phyloP scores from a whole-genome alignment of 441 rosid genomes.

The Hura crepitans region DNA sequence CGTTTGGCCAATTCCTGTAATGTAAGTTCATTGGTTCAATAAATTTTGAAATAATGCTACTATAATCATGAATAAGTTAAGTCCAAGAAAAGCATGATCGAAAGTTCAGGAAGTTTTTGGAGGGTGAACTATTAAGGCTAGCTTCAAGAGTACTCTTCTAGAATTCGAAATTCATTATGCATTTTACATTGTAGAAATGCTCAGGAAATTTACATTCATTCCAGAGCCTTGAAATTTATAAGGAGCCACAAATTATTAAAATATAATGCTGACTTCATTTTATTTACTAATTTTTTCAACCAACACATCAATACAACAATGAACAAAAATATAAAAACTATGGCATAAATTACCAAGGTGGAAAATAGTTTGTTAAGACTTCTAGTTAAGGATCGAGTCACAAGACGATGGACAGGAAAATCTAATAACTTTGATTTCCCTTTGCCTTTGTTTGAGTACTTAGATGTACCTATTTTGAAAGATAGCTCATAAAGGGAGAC shows the following conservation, averaged over 20 bases:
- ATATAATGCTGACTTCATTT: neutral
- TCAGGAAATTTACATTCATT: neutral
- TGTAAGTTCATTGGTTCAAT: conserved; percentile 24
- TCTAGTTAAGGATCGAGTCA: no score
- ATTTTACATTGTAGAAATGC: neutral
- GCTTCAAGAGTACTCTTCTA: neutral
- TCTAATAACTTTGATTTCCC: no score
- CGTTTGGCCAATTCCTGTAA: conserved; percentile 85
- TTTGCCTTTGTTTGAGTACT: no score
- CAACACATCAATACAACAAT: neutral
- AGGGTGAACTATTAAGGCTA: neutral
- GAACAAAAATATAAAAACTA: neutral
- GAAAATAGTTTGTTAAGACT: neutral
- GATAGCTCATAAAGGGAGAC: no score
- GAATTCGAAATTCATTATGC: neutral
- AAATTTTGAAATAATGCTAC: conserved; percentile 13
- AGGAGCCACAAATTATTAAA: neutral
- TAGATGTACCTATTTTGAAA: no score
- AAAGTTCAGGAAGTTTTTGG: neutral
- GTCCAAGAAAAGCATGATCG: neutral
- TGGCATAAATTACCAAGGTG: neutral
- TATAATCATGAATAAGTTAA: conserved; percentile 17
- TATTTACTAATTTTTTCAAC: neutral
- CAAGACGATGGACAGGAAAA: no score
- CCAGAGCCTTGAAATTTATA: neutral